Conservation (phyloP, 1,139 yeast species). For the Blastobotrys niveus region DNA sequence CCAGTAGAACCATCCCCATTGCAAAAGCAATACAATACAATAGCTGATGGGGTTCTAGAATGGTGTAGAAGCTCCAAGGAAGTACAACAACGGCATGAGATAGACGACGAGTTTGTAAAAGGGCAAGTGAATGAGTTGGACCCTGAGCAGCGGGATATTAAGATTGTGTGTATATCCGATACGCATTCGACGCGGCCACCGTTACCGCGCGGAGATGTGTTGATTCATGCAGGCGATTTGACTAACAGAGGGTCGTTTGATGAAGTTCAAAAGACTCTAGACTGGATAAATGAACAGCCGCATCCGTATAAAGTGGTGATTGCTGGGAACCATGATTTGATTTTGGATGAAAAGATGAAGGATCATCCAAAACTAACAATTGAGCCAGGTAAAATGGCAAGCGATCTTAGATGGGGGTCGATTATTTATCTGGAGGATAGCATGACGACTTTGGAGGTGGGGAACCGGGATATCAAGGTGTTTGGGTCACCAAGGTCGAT, state of each 20-base stretch:
- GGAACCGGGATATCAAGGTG: neutral
- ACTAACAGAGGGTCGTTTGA: constrained; percentile 10
- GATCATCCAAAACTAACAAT: neutral
- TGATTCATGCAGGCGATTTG: constrained; percentile 10
- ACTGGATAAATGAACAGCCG: constrained; percentile 9
- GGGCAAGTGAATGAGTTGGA: constrained; percentile 1
- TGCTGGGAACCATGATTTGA: constrained; percentile 9
- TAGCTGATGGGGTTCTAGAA: neutral
- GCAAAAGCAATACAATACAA: neutral
- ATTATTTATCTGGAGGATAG: constrained; percentile 5
- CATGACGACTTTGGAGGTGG: neutral
- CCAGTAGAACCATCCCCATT: neutral
- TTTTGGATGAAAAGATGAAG: neutral
- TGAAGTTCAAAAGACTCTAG: constrained; percentile 8
- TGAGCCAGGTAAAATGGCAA: neutral
- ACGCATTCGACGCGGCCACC: constrained; percentile 8
- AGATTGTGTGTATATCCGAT: constrained; percentile 5
- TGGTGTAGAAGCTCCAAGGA: constrained; percentile 4
- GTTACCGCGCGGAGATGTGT: constrained; percentile 7
- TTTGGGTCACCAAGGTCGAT: constrained; percentile 5
- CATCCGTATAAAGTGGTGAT: constrained; percentile 8
- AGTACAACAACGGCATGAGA: neutral
- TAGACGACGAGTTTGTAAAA: constrained; percentile 8
- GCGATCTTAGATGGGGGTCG: constrained; percentile 10
- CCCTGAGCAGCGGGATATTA: constrained; percentile 6